Evolutionary conservation across 148 eudicot species (phyloP).

Genomic region (Linanthus parryae): DNA sequence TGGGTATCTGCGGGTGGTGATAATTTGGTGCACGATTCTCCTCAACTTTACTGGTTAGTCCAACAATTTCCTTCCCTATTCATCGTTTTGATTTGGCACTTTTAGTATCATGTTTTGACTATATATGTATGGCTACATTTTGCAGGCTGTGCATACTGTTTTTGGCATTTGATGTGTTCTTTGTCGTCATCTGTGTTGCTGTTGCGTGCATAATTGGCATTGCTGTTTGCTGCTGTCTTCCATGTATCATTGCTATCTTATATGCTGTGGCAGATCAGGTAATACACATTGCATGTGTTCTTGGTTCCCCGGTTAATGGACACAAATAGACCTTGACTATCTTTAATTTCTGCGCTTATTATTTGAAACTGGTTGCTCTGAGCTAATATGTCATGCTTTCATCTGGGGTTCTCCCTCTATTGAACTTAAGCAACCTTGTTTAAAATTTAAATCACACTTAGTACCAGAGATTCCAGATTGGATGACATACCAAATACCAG

Average conservation of each 20-base stretch:
- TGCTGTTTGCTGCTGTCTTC: conserved; percentile 45
- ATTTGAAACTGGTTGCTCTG: no score
- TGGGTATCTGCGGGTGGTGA: conserved; percentile 93
- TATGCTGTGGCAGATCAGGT: conserved; percentile 68
- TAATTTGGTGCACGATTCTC: conserved; percentile 54
- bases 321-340: no score
- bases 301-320: not conserved
- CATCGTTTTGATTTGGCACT: not conserved
- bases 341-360: no score
- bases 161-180: conserved; percentile 87
- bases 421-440: no score
- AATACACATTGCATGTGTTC: conserved; percentile 9
- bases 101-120: conserved; percentile 2
- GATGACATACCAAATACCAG: no score
- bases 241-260: conserved; percentile 61
- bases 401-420: no score
- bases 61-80: not conserved
- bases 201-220: conserved; percentile 83
- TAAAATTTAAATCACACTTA: no score
- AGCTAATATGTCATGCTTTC: no score
- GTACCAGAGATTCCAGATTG: no score
- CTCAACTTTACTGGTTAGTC: conserved; percentile 80
- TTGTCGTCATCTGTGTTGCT: conserved; percentile 86
- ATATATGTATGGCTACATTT: conserved; percentile 13
- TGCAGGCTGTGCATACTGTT: conserved; percentile 83